Evolutionary conservation across 257 asterid species (phyloP), one percentile per base, ranked within the genome.

Genomic region (Euphrasia confusa): DNA sequence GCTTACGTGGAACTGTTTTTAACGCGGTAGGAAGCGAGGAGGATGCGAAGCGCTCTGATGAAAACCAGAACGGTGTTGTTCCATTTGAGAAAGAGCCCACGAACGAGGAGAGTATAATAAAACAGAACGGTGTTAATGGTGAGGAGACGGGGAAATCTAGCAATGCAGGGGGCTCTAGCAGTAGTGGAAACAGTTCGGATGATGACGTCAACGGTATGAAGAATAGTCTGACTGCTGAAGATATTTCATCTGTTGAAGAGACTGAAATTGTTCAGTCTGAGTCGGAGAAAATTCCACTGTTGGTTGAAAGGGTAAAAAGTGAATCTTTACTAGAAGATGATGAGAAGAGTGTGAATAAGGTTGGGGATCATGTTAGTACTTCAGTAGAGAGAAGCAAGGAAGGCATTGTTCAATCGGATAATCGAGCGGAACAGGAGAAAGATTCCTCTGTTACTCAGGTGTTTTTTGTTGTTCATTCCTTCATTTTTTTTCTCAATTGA

Each of bases 391-490:
- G 40, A 35, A 35, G 7, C 40, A 44, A 68, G 12, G 71, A 68
- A 68, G 58, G 63, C 11, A 53, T 55, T 21, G 45, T 54, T 60
- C 57, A 49, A 26, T 68, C 76, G 47, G 39, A 44, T 13, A 44
- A 11, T 44, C 49, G 49, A 44, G 49, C 15, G 55, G 18, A 56
- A 30, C 47, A 17, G n/a, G 50, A 65, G 66, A 74, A 72, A 71
- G 80, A 73, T 58, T 63, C 75, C 62, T 68, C 67, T 66, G 77
- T 71, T 69, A 63, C 80, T 37, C 76, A 78, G 95, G 96, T 89
- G 54, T 58, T 8, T 50, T 21, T 62, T 60, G 50, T 50, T 65
- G 17, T 15, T 32, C 28, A 45, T 61, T 39, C 13, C 14, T 42
- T 58, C 35, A 26, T 8, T 60, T 44, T 55, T 9, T 56, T 18